These are phyloP conservation scores for Globisporangium yorkense DNA, from an alignment of 352 stramenopile genomes.

Conservation along the genomic window DNA sequence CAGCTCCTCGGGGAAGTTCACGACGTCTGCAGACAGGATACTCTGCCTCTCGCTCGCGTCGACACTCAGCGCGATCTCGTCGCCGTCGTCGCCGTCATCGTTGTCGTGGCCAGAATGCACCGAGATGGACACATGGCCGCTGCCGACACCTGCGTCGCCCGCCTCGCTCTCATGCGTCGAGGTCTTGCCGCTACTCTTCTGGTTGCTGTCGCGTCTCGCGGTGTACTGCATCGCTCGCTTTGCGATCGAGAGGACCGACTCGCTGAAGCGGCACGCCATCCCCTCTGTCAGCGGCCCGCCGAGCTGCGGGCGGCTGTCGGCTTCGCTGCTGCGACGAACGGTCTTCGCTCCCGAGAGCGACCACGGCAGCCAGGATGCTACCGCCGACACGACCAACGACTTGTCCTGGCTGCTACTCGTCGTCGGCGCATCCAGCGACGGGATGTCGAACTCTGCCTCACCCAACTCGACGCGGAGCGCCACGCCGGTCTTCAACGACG, in stretches of 20 bases:
- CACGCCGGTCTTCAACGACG: slow-evolving; percentile 79
- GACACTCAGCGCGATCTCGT: background rate
- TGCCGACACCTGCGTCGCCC: background rate
- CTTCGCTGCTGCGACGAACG: slow-evolving; percentile 44
- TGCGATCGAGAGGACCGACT: slow-evolving; percentile 57
- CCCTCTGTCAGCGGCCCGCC: slow-evolving; percentile 60
- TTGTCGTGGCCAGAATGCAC: background rate
- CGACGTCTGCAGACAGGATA: slow-evolving; percentile 16
- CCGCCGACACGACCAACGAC: background rate
- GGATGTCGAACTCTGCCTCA: slow-evolving; percentile 33
- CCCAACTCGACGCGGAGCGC: slow-evolving; percentile 59
- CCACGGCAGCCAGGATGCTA: slow-evolving; percentile 1
- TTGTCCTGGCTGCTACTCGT: slow-evolving; percentile 4
- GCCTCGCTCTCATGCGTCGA: slow-evolving; percentile 17
- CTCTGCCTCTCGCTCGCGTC: slow-evolving; percentile 5
- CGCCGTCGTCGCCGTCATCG: slow-evolving; percentile 2
- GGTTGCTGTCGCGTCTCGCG: slow-evolving; percentile 16
- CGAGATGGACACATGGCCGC: slow-evolving; percentile 12
- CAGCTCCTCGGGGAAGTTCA: slow-evolving; percentile 56
- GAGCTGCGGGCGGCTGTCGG: slow-evolving; percentile 36
- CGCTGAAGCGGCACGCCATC: slow-evolving; percentile 55
- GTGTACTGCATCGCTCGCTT: slow-evolving; percentile 52
- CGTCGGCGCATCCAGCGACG: slow-evolving; percentile 1
- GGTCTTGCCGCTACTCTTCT: slow-evolving; percentile 5
- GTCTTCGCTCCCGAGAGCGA: slow-evolving; percentile 6